Evolutionary conservation across 148 eudicot genomes (phyloP), one percentile per base, ranked within the genome.

Genomic region (Agrostemma githago): DNA sequence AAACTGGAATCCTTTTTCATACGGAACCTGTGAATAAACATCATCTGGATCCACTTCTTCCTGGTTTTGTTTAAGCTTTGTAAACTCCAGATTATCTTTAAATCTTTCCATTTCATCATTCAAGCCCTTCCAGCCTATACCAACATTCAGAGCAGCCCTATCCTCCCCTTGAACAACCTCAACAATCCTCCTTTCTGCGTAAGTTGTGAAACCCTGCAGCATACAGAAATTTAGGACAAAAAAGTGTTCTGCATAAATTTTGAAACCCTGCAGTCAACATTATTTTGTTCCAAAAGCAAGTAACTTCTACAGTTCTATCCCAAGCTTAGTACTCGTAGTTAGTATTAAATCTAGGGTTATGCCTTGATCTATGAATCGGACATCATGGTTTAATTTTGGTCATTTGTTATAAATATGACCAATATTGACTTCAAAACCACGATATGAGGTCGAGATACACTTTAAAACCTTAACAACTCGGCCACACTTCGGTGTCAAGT

Each of bases 1-100:
- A 71, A 95, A 95, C 89, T 95, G 98, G 82, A 95, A 92, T n/a
- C 98, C 98, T 87, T 95, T 95, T 82, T 95, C 98, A 70, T 95
- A 95, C 2, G 98, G 98, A 82, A 95, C 93, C 83, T 82, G 85
- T 77, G 97, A 95, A 73, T 92, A 95, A 17, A 95, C 89, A 81
- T 88, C 89, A 86, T 95, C 98, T 57, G 98, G 98, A 74, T 95
- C 97, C 48, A 95, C 93, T 67, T 92, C 98, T 85, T 92, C 93
- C 78, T 92, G 98, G 56, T 88, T 86, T 59, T 89, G 92, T 85
- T 83, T 87, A 42, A 95, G 97, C 77, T 92, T 95, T 11, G 98
- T 95, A 75, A 95, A 92, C 83, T 92, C 96, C 83, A 85, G 75
- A 72, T 83, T 92, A 79, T 95, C 96, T 83, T 92, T 95, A 62